Evolutionary conservation across 2,329 filamentous ascomycete genomes (phyloP).

Genomic region (Monilinia polystroma): DNA sequence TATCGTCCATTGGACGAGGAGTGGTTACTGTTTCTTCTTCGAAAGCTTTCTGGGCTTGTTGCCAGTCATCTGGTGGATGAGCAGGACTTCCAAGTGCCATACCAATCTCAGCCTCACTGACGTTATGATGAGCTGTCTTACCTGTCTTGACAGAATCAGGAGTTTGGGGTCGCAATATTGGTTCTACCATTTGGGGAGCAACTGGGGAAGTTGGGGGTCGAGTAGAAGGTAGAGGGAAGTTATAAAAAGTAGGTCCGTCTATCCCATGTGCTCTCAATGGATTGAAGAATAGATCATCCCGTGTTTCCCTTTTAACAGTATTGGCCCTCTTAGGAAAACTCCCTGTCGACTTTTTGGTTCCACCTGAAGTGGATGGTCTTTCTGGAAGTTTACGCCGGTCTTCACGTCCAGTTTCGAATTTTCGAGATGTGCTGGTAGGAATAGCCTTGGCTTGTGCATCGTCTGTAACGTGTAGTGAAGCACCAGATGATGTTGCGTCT

Average conservation of each 20-base stretch:
- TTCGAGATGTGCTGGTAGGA: slow-evolving; percentile 26
- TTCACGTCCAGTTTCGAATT: slow-evolving; percentile 30
- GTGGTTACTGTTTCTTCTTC: slow-evolving; percentile 27
- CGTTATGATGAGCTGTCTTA: background rate
- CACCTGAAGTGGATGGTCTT: slow-evolving; percentile 38
- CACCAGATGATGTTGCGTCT: slow-evolving; percentile 35
- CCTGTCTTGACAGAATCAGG: slow-evolving; percentile 12
- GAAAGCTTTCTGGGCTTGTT: slow-evolving; percentile 25
- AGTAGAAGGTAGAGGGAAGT: slow-evolving; percentile 36
- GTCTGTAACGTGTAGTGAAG: slow-evolving; percentile 38
- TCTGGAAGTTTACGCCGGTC: slow-evolving; percentile 31
- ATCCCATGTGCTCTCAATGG: slow-evolving; percentile 35
- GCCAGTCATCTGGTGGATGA: slow-evolving; percentile 38
- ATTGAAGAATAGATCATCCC: slow-evolving; percentile 39
- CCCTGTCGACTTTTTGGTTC: slow-evolving; percentile 30
- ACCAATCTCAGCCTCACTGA: slow-evolving; percentile 52
- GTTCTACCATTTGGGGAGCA: background rate
- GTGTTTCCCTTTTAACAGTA: slow-evolving; percentile 36
- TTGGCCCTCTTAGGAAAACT: slow-evolving; percentile 27
- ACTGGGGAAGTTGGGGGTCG: slow-evolving; percentile 31
- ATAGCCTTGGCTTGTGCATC: slow-evolving; percentile 34
- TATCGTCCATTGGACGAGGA: slow-evolving; percentile 31
- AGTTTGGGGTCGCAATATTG: slow-evolving; percentile 1
- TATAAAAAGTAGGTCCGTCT: slow-evolving; percentile 33
- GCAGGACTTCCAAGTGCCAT: slow-evolving; percentile 72